A percentile compares a stretch with the other conserved stretches of the same genome.
These are phyloP conservation scores for Cystobasidium tubakii DNA, from an alignment of 768 basidiomycete genomes.

Conservation along the genomic window DNA sequence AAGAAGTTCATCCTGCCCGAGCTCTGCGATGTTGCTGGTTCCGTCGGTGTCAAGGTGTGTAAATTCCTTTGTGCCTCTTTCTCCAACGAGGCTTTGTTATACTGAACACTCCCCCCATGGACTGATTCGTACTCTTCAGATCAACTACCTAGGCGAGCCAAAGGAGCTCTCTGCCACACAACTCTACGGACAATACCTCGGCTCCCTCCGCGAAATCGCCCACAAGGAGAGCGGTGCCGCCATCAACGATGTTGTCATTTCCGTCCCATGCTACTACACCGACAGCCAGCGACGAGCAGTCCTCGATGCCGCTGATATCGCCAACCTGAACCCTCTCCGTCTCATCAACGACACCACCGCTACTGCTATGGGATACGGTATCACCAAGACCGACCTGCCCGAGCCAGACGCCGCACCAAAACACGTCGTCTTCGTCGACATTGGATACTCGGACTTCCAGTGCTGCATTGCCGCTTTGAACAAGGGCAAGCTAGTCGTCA, in stretches of 20 bases:
- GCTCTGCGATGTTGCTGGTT: constrained; percentile 74
- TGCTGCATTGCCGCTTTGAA: constrained; percentile 84
- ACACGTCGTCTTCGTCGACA: constrained; percentile 87
- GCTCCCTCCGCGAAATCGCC: constrained; percentile 82
- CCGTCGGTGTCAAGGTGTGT: constrained; percentile 76
- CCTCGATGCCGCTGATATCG: constrained; percentile 81
- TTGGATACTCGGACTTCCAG: constrained; percentile 86
- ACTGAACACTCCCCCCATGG: too few species aligned
- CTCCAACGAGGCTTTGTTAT: too few species aligned
- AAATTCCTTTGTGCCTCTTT: neutral
- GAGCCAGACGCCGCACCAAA: constrained; percentile 67
- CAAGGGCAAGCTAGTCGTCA: constrained; percentile 84
- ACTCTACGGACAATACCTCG: constrained; percentile 82
- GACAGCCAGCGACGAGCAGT: constrained; percentile 85
- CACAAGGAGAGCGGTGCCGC: constrained; percentile 73
- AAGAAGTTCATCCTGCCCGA: constrained; percentile 84
- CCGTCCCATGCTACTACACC: constrained; percentile 94
- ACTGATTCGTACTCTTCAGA: constrained; percentile 54
- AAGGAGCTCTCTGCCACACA: constrained; percentile 78
- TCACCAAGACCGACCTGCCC: constrained; percentile 96
- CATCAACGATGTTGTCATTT: constrained; percentile 87
- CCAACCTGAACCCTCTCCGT: constrained; percentile 80
- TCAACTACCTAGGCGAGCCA: constrained; percentile 78
- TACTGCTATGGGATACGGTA: constrained; percentile 91
- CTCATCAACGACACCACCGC: constrained; percentile 97